Base-by-base conservation (phyloP, 2,329 filamentous ascomycete species). In the Talaromyces funiculosus region DNA sequence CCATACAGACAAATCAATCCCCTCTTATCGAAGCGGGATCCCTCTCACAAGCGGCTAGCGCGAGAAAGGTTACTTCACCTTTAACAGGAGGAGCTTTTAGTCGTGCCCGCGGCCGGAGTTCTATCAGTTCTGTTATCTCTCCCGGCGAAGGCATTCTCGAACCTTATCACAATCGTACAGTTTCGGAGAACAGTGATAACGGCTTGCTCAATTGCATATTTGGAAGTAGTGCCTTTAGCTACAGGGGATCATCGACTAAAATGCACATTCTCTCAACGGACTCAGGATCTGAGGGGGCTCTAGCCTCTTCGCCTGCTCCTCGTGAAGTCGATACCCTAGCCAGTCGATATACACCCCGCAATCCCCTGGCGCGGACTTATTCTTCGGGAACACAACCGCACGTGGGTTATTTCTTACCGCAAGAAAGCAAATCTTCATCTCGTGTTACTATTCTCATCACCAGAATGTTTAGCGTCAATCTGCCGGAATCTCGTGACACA, bases 191-290 rank as follows among this genome's bases (percentile, higher is more conserved):
- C 10, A 80, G 80, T 51, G 82, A 84, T 73, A 78, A 69, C 67
- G 81, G 72, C 68, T 74, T 71, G 70, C 66, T 86, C 61, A 83
- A 84, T 63, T 85, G 83, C 69, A 85, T 85, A 68, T 86, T 86
- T 67, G 84, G 83, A 29, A 84, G 82, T 63, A 80, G 80, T 57
- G 79, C 81, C 40, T 82, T 84, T 68, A 81, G 79, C 63, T 84
- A 84, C 66, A 75, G 80, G 42, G 82, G 82, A n/a, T 81, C 82
- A 8, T 84, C 81, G 24, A 85, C 83, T 47, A 86, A 86, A 68
- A 79, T 85, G 68, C 83, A 86, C 67, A 81, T 85, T 57, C 77
- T 85, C 63, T 77, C 77, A 22, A 71, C 74, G 2, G 74, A 77
- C 63, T 71, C 71, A 43, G 72, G 75, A 26, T 61, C 69, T 5